Conservation (phyloP, 805 yeast species). For the Metschnikowia hibisci region DNA sequence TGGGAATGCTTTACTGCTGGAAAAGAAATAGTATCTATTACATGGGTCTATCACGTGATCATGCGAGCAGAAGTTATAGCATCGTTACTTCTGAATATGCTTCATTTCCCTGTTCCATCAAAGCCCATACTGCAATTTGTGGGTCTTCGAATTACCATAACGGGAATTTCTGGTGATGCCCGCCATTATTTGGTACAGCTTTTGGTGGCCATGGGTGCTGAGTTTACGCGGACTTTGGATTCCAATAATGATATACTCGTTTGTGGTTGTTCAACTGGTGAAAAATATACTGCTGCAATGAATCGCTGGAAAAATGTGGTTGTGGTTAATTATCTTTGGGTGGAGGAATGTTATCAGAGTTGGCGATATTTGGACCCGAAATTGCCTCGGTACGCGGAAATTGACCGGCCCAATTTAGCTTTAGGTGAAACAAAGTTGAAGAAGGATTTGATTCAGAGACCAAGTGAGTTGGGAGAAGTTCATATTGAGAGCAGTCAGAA, state of each 20-base stretch:
- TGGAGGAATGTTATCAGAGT: conserved; percentile 67
- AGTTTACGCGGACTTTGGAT: conserved; percentile 63
- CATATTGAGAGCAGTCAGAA: neutral
- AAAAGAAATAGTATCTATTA: conserved; percentile 56
- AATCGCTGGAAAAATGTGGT: conserved; percentile 55
- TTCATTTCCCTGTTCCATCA: conserved; percentile 66
- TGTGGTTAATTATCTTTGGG: conserved; percentile 79
- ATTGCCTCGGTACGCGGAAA: conserved; percentile 39
- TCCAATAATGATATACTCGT: conserved; percentile 68
- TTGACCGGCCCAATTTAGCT: neutral
- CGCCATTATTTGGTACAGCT: conserved; percentile 65
- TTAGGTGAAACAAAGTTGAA: neutral
- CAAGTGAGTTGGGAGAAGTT: neutral
- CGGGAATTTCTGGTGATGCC: conserved; percentile 85
- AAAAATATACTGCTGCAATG: conserved; percentile 68
- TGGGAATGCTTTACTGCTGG: conserved; percentile 39
- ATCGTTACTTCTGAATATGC: conserved; percentile 51
- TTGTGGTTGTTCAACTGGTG: conserved; percentile 64
- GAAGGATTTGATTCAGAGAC: neutral
- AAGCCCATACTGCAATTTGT: conserved; percentile 51
- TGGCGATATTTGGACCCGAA: conserved; percentile 54
- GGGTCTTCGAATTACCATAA: conserved; percentile 56
- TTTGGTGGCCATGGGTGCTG: conserved; percentile 68
- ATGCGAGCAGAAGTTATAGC: conserved; percentile 50
- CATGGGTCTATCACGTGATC: conserved; percentile 73